Evolutionary conservation across 2,329 filamentous ascomycete genomes (phyloP), one percentile per base, ranked within the genome.

Genomic region (Onygena corvina): DNA sequence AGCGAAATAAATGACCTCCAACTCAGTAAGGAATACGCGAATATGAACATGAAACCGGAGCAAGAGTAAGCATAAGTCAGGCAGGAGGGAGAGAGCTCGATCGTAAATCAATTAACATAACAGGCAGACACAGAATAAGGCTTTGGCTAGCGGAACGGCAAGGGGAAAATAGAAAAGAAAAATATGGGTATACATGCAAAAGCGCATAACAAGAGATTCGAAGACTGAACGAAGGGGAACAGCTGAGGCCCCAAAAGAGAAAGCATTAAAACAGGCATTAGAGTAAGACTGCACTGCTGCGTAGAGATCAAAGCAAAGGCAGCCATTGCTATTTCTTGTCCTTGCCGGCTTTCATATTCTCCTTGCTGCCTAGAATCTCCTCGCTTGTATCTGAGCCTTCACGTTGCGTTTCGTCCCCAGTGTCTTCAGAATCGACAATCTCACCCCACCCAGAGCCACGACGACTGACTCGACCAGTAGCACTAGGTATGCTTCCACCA

Each of bases 401-500:
- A 21, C 33, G 47, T 21, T 45, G 31, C 4, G 47, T 36, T 38
- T 50, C 54, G 12, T 54, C 53, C 40, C 62, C 62, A 20, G 62
- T 61, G 3, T 62, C 59, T 12, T 65, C 60, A 18, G 57, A 65
- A 16, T 64, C 66, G 1, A 60, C 62, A 16, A 71, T 66, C 47
- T 71, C 68, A 20, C 66, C 68, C 68, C 68, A 70, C 9, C 64
- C 68, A 11, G 69, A 71, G 51, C 67, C 67, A 42, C 68, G 59
- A 33, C 68, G 65, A 49, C 67, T 71, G 45, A 70, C 57, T 12
- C 66, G 60, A 18, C 65, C 66, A 40, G 52, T 48, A 7, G 57
- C 58, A 23, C 64, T 57, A 5, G 64, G 54, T 35, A 69, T 63
- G 0, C 69, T 67, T 53, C 77, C 83, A 2, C 76, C 76, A 31